Base-by-base conservation (phyloP, 1,139 yeast species). In the Petasospora fabianii region DNA sequence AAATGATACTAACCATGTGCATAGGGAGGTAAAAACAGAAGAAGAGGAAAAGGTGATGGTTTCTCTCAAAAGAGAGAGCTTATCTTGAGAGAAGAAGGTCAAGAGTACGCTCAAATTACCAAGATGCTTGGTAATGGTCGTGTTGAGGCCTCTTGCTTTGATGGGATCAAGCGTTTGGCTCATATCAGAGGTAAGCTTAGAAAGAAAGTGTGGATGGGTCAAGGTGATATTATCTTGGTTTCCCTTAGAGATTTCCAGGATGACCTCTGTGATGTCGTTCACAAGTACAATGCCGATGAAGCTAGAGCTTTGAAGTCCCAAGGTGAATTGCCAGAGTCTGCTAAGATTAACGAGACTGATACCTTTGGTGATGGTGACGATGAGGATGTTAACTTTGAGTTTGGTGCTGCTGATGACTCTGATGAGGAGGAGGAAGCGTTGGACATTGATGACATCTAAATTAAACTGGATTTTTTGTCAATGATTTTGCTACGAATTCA, bases 201-300 rank as follows among this genome's bases (percentile, higher is more conserved):
- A 77, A 94, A 94, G 82, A 92, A 92, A 79, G 97, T 90, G 48
- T 94, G 99, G 99, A 90, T 94, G 87, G 85, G 87, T 33, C 97
- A 88, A 68, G 98, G 98, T 69, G 99, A 94, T 62, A 94, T 94
- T 56, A 88, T 94, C 53, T 73, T 94, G 60, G 92, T 92, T 35
- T 88, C 97, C 6, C 77, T 94, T 59, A 87, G 99, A 75, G 99
- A 94, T 60, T 94, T 92, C 80, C 97, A 94, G 68, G 97, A 92
- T 61, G 96, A 87, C 51, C 95, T 85, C 65, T 94, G 97, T 71
- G 99, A 94, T 64, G 97, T 94, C 53, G 92, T 94, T 41, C 95
- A 92, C 68, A 92, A 92, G 69, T 94, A 84, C 69, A 88, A 85
- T 64, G 84, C 97, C 34, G 99, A 94, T 60, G 99, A 94, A 69